Percentiles rank a stretch among this genome's conserved stretches.
Conservation (phyloP, 768 basidiomycete genomes). For the Paxillus involutus region DNA sequence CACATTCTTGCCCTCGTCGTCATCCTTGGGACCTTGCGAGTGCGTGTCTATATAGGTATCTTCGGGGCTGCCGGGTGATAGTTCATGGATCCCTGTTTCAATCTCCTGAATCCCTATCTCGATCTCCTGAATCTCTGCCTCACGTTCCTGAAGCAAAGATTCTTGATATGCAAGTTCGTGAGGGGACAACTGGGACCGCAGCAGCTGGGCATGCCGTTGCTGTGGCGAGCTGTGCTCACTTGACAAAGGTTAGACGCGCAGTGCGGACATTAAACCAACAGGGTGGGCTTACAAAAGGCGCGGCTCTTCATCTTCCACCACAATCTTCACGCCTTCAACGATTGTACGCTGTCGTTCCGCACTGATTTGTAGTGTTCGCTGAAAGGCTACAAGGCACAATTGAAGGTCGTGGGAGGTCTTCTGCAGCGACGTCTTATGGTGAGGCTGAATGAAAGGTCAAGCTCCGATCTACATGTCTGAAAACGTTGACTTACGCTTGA, state of each 20-base stretch:
- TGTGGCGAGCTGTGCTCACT: constrained; percentile 44
- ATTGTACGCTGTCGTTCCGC: constrained; percentile 88
- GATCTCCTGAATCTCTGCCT: constrained; percentile 93
- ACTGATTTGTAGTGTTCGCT: constrained; percentile 86
- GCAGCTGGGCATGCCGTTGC: constrained; percentile 66
- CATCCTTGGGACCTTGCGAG: no score
- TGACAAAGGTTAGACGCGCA: constrained; percentile 7
- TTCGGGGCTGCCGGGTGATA: constrained; percentile 39
- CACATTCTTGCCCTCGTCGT: no score
- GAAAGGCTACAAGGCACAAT: constrained; percentile 86
- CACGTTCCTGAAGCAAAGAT: constrained; percentile 77
- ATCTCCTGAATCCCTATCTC: constrained; percentile 43
- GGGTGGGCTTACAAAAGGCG: constrained; percentile 22
- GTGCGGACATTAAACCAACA: not conserved
- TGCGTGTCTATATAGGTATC: no score
- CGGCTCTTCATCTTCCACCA: constrained; percentile 71
- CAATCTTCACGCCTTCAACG: constrained; percentile 82
- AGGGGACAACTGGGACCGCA: constrained; percentile 77
- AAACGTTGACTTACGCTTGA: constrained; percentile 47
- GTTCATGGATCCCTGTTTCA: constrained; percentile 81
- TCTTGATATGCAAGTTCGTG: constrained; percentile 96
- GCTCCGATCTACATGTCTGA: not conserved
- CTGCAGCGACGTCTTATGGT: constrained; percentile 81
- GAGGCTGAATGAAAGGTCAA: constrained; percentile 49
- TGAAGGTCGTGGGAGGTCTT: constrained; percentile 95